phyloP scores from a whole-genome alignment of 345 rosid genomes.

The Boechera stricta region DNA sequence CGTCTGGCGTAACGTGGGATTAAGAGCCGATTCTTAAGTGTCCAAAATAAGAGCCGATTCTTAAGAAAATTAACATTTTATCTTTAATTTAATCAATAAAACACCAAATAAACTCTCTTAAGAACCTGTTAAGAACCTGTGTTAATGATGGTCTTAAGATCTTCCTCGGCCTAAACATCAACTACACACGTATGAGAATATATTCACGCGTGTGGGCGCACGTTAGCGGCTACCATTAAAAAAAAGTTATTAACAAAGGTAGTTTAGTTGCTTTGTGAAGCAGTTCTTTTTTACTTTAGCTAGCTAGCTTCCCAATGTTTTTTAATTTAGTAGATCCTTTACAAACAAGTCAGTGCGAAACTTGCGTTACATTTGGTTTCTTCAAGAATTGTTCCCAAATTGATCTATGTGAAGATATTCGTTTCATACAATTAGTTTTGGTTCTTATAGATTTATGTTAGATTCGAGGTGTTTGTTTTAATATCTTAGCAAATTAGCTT shows the following conservation, averaged over 20 bases:
- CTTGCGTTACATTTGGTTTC: neutral
- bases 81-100: too few relatives aligned
- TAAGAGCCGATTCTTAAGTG: too few relatives aligned
- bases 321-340: too few relatives aligned
- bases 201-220: slow-evolving; percentile 37
- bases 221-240: neutral
- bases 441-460: neutral
- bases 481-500: too few relatives aligned
- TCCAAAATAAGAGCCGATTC: too few relatives aligned
- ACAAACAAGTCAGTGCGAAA: too few relatives aligned
- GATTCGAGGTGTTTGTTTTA: neutral
- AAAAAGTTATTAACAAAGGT: neutral
- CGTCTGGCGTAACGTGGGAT: too few relatives aligned
- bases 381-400: neutral
- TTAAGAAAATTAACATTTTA: too few relatives aligned
- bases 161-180: neutral
- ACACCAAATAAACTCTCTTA: too few relatives aligned
- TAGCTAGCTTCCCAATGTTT: neutral
- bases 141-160: neutral
- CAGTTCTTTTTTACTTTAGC: neutral
- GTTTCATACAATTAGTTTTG: neutral
- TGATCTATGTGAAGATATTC: slow-evolving; percentile 5
- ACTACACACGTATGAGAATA: slow-evolving; percentile 16
- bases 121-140: too few relatives aligned
- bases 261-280: slow-evolving; percentile 8